Evolutionary conservation across 2,329 filamentous ascomycete genomes (phyloP).

Genomic region (Colletotrichum phormii): DNA sequence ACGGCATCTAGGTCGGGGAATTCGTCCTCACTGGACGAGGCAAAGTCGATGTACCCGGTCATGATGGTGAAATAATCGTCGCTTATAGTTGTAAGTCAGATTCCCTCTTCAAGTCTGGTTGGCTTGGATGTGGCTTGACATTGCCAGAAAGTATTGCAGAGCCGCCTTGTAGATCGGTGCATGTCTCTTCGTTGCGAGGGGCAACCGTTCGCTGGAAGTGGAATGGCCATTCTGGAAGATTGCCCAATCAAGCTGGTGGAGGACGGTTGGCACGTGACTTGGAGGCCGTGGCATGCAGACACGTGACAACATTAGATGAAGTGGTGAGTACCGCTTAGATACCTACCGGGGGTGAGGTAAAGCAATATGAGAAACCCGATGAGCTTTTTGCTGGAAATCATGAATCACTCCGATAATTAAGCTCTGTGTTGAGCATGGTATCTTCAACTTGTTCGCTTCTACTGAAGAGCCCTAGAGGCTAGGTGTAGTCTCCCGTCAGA

Average conservation of each 20-base stretch:
- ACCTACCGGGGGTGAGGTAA: background rate
- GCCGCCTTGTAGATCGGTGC: background rate
- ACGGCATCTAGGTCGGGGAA: conserved; percentile 53
- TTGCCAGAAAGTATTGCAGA: background rate
- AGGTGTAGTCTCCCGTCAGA: background rate
- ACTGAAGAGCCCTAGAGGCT: background rate
- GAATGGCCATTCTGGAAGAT: background rate
- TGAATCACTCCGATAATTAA: background rate
- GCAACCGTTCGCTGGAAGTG: conserved; percentile 1
- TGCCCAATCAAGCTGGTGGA: background rate
- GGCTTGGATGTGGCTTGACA: background rate
- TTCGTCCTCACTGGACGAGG: conserved; percentile 53
- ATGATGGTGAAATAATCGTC: background rate
- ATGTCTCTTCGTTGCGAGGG: conserved; percentile 27
- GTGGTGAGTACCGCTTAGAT: background rate
- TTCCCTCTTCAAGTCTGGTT: background rate
- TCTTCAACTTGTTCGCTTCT: background rate
- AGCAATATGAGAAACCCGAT: too few species aligned
- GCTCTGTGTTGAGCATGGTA: background rate
- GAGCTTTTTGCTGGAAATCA: too few species aligned
- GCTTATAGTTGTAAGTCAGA: background rate
- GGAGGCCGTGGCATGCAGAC: background rate
- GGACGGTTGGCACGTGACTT: background rate
- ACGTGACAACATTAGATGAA: background rate
- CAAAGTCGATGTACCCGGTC: conserved; percentile 41